A percentile compares a stretch with the other conserved stretches of the same genome.
phyloP scores from a whole-genome alignment of 805 yeast genomes.

The Metschnikowia anglica region DNA sequence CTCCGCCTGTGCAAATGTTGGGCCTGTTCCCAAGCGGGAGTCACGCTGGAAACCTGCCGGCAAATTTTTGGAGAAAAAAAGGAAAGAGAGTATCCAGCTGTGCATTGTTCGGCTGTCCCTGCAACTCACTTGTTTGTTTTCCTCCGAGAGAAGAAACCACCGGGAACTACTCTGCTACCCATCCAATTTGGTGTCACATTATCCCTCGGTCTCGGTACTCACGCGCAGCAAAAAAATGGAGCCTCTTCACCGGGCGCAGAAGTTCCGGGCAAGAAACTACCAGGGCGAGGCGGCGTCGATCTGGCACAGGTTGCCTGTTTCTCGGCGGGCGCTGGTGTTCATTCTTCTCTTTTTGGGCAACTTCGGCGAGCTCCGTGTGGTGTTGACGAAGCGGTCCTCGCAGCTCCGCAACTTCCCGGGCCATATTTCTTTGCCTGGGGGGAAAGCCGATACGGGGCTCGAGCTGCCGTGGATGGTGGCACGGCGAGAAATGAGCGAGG shows the following conservation, averaged over 20 bases:
- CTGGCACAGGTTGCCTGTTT: slow-evolving; percentile 65
- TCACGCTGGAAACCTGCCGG: too few relatives aligned
- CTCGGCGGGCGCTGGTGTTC: slow-evolving; percentile 77
- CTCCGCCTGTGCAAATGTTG: slow-evolving; percentile 7
- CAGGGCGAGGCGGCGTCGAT: slow-evolving; percentile 35
- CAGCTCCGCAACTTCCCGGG: slow-evolving; percentile 76
- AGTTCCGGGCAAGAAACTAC: slow-evolving; percentile 27
- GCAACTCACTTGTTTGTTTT: too few relatives aligned
- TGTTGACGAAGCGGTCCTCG: slow-evolving; percentile 75
- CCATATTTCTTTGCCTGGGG: slow-evolving; percentile 92
- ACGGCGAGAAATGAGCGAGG: slow-evolving; percentile 83
- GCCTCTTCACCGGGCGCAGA: slow-evolving; percentile 5
- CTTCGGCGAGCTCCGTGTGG: slow-evolving; percentile 72
- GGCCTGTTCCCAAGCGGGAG: slow-evolving; percentile 1
- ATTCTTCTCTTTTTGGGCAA: slow-evolving; percentile 69
- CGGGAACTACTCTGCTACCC: too few relatives aligned
- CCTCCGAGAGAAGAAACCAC: too few relatives aligned
- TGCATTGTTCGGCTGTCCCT: too few relatives aligned
- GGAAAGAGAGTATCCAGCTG: too few relatives aligned
- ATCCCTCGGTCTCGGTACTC: too few relatives aligned
- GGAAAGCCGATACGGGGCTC: slow-evolving; percentile 71
- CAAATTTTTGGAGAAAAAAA: too few relatives aligned
- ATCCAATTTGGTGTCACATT: too few relatives aligned
- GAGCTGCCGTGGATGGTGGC: slow-evolving; percentile 73
- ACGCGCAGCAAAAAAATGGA: too few relatives aligned